phyloP scores from a whole-genome alignment of 1,284 basidiomycete genomes.

The Schizophyllum commune region DNA sequence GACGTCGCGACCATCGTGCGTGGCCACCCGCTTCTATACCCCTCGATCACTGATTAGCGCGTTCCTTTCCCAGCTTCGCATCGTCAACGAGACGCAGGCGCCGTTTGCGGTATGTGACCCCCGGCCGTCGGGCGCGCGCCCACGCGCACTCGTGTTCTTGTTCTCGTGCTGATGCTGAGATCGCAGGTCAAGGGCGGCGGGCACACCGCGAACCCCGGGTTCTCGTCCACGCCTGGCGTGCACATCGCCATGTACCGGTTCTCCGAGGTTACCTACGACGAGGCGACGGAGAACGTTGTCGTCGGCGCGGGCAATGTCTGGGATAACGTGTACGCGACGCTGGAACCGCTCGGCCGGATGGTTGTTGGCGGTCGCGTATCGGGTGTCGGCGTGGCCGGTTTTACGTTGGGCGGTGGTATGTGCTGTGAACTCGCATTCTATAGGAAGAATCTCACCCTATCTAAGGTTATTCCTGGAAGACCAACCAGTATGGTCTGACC shows the following conservation, averaged over 20 bases:
- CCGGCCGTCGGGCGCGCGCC: too few species aligned
- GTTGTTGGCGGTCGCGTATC: conserved; percentile 37
- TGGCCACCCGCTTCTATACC: conserved; percentile 8
- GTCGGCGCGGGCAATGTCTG: conserved; percentile 43
- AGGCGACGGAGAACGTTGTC: conserved; percentile 23
- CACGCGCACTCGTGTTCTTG: too few species aligned
- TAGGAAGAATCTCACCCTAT: background rate
- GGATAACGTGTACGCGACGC: conserved; percentile 37
- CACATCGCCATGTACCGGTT: conserved; percentile 43
- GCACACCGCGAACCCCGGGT: conserved; percentile 37
- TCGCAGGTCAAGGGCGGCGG: conserved; percentile 45
- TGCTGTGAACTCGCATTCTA: background rate
- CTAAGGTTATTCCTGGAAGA: conserved; percentile 46
- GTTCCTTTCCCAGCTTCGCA: conserved; percentile 1
- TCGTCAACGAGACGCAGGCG: conserved; percentile 4
- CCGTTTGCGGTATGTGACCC: conserved; percentile 4
- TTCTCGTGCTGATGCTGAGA: background rate
- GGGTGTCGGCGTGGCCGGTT: conserved; percentile 40
- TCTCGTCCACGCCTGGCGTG: conserved; percentile 44
- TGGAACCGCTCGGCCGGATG: conserved; percentile 29
- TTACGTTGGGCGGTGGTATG: conserved; percentile 34
- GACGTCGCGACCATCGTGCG: conserved; percentile 28
- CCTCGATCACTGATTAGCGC: background rate
- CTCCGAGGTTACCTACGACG: conserved; percentile 28
- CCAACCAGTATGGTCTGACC: conserved; percentile 43